These are phyloP conservation scores for Neurospora hispaniola DNA, from an alignment of 495 filamentous ascomycete species.

Conservation along the genomic window DNA sequence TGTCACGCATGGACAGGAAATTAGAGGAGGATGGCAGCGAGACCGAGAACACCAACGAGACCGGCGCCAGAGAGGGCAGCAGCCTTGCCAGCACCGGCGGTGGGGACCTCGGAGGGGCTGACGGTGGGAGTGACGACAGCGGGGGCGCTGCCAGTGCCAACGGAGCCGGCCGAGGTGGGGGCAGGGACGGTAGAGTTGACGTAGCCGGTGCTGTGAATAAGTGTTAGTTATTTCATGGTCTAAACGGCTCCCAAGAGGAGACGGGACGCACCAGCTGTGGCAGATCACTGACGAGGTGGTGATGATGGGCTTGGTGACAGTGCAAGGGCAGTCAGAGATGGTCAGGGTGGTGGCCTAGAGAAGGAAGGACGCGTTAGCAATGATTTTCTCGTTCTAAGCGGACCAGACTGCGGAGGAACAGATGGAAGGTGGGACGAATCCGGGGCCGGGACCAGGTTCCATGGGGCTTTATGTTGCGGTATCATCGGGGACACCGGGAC, in stretches of 20 bases:
- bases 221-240: constrained; percentile 20
- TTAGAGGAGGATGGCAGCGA: constrained; percentile 70
- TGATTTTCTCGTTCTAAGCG: neutral
- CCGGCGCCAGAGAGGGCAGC: constrained; percentile 57
- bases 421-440: neutral
- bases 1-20: constrained; percentile 11
- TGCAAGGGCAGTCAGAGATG: constrained; percentile 70
- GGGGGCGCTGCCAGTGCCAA: constrained; percentile 26
- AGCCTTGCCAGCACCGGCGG: constrained; percentile 53
- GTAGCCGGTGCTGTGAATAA: constrained; percentile 17
- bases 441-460: neutral
- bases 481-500: neutral
- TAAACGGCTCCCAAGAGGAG: constrained; percentile 9
- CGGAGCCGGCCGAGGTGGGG: constrained; percentile 18
- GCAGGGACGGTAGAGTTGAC: constrained; percentile 22
- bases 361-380: neutral
- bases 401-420: neutral
- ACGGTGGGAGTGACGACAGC: constrained; percentile 25
- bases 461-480: constrained; percentile 1
- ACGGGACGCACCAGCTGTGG: constrained; percentile 48
- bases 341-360: constrained; percentile 62
- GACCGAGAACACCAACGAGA: constrained; percentile 65
- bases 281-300: constrained; percentile 54
- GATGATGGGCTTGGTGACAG: constrained; percentile 59
- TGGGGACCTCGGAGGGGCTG: constrained; percentile 26